Percentiles rank a stretch among this genome's conserved stretches.
Evolutionary conservation across 306 rosid genomes (phyloP).

Genomic region (Morella rubra): DNA sequence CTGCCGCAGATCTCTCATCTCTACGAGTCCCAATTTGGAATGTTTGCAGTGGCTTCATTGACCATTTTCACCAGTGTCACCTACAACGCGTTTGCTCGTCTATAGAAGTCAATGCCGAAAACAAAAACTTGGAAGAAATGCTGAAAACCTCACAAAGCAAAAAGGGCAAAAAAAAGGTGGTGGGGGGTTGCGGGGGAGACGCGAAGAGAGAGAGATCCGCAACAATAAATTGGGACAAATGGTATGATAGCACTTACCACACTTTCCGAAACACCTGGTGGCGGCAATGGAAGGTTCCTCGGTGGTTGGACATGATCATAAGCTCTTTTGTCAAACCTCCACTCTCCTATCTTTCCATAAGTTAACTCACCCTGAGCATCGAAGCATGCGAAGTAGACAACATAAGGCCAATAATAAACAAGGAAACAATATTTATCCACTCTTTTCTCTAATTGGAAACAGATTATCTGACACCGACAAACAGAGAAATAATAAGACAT

Average conservation of each 20-base stretch:
- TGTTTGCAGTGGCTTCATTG: slow-evolving; percentile 80
- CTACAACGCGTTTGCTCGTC: slow-evolving; percentile 36
- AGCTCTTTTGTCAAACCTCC: slow-evolving; percentile 97
- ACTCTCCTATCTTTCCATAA: slow-evolving; percentile 96
- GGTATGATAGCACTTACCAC: slow-evolving; percentile 63
- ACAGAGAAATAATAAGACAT: background rate
- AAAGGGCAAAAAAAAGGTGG: too few species aligned
- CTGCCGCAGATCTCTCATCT: background rate
- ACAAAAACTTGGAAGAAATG: background rate
- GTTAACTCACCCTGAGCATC: slow-evolving; percentile 75
- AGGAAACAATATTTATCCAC: background rate
- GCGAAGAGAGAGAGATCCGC: background rate
- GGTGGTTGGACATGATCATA: slow-evolving; percentile 52
- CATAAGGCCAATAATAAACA: slow-evolving; percentile 12
- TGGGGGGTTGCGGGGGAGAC: too few species aligned
- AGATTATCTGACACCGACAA: background rate
- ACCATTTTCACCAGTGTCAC: slow-evolving; percentile 91
- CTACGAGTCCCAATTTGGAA: slow-evolving; percentile 78
- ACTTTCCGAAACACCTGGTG: slow-evolving; percentile 90
- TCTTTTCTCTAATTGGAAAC: slow-evolving; percentile 10
- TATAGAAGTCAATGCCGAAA: slow-evolving; percentile 10
- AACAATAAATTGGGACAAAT: background rate
- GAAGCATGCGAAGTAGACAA: slow-evolving; percentile 22
- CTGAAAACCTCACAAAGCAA: background rate
- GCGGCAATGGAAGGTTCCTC: slow-evolving; percentile 81